Percentiles rank a stretch among this genome's conserved stretches.
Evolutionary conservation across 441 rosid species (phyloP).

Genomic region (Euphorbia celastroides): DNA sequence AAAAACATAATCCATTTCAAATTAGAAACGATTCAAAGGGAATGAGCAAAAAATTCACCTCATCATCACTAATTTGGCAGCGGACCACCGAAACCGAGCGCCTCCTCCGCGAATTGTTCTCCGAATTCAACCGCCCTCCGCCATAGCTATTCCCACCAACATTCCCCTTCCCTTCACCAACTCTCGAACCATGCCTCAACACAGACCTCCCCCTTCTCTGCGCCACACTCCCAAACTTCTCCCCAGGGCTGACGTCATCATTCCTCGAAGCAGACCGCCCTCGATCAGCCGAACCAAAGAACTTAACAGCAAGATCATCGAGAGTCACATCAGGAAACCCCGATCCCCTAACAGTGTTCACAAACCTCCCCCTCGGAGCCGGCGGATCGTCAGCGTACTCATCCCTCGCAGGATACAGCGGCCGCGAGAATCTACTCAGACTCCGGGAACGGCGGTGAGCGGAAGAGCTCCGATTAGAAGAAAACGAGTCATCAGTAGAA

Average conservation of each 20-base stretch:
- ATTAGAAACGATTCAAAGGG: not conserved
- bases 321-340: constrained; percentile 75
- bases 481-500: constrained; percentile 33
- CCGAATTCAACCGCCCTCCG: constrained; percentile 45
- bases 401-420: constrained; percentile 22
- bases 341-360: constrained; percentile 73
- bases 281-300: constrained; percentile 53
- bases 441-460: constrained; percentile 69
- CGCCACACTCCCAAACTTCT: constrained; percentile 22
- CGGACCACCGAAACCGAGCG: constrained; percentile 74
- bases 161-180: constrained; percentile 26
- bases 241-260: constrained; percentile 28
- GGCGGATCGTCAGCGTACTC: constrained; percentile 36
- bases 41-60: constrained; percentile 40
- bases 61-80: constrained; percentile 63
- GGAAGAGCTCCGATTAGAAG: constrained; percentile 36
- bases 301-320: constrained; percentile 71
- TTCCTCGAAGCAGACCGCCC: constrained; percentile 41
- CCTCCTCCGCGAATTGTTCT: constrained; percentile 51
- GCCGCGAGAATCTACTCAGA: constrained; percentile 78
- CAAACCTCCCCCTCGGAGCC: constrained; percentile 63
- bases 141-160: constrained; percentile 20
- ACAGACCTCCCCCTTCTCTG: constrained; percentile 79
- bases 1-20: not conserved
- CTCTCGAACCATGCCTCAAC: constrained; percentile 35